A percentile compares a stretch with the other conserved stretches of the same genome.
Evolutionary conservation across 2,329 filamentous ascomycete genomes (phyloP).

Genomic region (Clonostachys rosea): DNA sequence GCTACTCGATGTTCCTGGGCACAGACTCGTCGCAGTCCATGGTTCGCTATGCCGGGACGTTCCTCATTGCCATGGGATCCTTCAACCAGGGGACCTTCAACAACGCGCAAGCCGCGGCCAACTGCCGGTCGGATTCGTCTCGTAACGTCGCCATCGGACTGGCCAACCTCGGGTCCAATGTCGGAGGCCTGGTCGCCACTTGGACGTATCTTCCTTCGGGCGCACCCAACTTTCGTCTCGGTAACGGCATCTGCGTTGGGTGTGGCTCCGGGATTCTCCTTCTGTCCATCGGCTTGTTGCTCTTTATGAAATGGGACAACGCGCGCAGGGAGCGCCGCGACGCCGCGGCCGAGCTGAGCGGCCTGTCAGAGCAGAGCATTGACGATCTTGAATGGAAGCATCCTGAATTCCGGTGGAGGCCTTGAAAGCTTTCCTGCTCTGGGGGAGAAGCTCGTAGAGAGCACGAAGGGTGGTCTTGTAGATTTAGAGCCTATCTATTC

Average conservation of each 20-base stretch:
- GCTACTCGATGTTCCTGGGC: slow-evolving; percentile 1
- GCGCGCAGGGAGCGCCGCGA: not conserved
- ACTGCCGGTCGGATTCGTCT: no score
- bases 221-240: slow-evolving; percentile 6
- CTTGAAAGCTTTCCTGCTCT: not conserved
- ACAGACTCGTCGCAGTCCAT: no score
- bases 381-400: slow-evolving; percentile 9
- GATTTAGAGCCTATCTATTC: no score
- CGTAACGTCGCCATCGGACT: not conserved
- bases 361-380: slow-evolving; percentile 2
- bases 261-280: slow-evolving; percentile 2
- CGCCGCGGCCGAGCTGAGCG: slow-evolving; percentile 4
- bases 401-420: slow-evolving; percentile 9
- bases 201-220: slow-evolving; percentile 9
- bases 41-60: no score
- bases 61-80: no score
- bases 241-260: slow-evolving; percentile 8
- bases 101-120: no score
- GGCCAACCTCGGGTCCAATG: not conserved
- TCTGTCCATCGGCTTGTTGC: not conserved
- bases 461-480: no score
- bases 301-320: slow-evolving; percentile 9
- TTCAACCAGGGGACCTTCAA: no score
- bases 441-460: no score
- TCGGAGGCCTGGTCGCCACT: slow-evolving; percentile 8